Conservation (phyloP, 768 basidiomycete species). For the Auriscalpium vulgare region DNA sequence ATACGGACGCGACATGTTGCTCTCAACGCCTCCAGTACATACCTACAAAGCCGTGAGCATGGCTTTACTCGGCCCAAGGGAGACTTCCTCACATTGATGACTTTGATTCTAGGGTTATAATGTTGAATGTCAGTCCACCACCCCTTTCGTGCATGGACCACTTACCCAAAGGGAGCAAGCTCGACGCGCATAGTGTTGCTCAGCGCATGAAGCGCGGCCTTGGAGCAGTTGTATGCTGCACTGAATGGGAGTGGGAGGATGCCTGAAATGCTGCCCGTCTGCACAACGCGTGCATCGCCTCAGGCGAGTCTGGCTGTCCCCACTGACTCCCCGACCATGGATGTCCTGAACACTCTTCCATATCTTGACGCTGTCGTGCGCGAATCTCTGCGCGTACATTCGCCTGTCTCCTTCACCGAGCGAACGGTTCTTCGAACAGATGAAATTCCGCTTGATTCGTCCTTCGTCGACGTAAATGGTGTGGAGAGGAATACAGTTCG, state of each 20-base stretch:
- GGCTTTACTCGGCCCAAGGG: too few relatives aligned
- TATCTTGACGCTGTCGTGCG: constrained; percentile 1
- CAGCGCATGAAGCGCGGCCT: constrained; percentile 26
- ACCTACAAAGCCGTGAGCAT: background rate
- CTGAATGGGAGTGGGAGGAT: constrained; percentile 25
- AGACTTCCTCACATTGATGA: too few relatives aligned
- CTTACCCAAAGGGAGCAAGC: constrained; percentile 23
- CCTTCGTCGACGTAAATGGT: background rate
- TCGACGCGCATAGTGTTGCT: constrained; percentile 26
- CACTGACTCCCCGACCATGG: background rate
- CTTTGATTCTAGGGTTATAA: too few relatives aligned
- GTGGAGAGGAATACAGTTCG: background rate
- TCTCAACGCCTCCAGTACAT: background rate
- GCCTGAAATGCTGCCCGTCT: constrained; percentile 23
- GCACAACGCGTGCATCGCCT: constrained; percentile 21
- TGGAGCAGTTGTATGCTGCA: constrained; percentile 23
- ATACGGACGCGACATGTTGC: background rate
- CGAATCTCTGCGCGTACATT: background rate
- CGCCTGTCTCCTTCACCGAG: background rate
- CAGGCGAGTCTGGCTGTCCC: background rate
- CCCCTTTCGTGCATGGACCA: background rate
- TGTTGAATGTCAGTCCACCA: too few relatives aligned
- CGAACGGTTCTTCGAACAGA: background rate
- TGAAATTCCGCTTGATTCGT: background rate
- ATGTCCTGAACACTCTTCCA: background rate